These are phyloP conservation scores for Cyanodermella asteris DNA, from an alignment of 2,329 filamentous ascomycete species.

Conservation along the genomic window DNA sequence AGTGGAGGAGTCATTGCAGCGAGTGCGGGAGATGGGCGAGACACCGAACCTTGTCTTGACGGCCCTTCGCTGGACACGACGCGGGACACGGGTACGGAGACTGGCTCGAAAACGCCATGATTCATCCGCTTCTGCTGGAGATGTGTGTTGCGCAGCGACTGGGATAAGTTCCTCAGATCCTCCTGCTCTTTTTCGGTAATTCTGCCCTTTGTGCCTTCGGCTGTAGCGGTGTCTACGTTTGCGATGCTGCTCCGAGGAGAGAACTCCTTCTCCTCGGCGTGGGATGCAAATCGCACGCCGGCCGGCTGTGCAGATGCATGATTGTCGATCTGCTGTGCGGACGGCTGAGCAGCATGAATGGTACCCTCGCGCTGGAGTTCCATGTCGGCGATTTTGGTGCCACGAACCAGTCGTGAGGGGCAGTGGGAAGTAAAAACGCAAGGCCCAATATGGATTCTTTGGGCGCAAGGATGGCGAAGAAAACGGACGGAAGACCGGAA, in stretches of 20 bases:
- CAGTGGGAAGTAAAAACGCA: too few species aligned
- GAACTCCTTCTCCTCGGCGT: conserved; percentile 45
- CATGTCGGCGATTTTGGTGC: too few species aligned
- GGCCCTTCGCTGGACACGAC: conserved; percentile 38
- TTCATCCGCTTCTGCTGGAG: conserved; percentile 67
- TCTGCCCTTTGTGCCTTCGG: conserved; percentile 15
- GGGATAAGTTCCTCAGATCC: conserved; percentile 49
- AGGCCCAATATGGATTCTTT: too few species aligned
- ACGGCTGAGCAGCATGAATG: too few species aligned
- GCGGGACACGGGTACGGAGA: conserved; percentile 67
- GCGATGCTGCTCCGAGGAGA: too few species aligned
- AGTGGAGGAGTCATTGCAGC: conserved; percentile 69
- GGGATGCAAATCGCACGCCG: conserved; percentile 49
- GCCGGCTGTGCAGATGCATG: conserved; percentile 8
- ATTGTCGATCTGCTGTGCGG: too few species aligned
- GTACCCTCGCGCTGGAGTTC: too few species aligned
- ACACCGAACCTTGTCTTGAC: conserved; percentile 39
- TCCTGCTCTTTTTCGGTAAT: conserved; percentile 27
- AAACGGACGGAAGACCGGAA: too few species aligned
- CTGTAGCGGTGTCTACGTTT: too few species aligned
- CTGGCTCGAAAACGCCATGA: conserved; percentile 73
- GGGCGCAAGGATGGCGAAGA: too few species aligned
- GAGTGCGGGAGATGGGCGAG: conserved; percentile 45
- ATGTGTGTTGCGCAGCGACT: conserved; percentile 48
- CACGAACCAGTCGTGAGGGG: too few species aligned